Base-by-base conservation (phyloP, 164 flowering plant species). In the Piper betle region DNA sequence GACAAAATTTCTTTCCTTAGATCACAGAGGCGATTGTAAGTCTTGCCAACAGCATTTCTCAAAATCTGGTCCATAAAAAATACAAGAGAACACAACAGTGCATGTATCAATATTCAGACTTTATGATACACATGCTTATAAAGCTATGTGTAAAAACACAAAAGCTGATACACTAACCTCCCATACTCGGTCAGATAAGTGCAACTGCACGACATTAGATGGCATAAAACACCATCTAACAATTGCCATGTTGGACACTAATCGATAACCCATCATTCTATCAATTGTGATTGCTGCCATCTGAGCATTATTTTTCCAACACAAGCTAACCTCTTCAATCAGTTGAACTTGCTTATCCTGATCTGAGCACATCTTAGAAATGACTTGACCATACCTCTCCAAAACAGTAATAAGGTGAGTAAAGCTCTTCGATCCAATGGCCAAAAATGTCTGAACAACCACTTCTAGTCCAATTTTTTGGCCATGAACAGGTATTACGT, bases 231-330 rank as follows among this genome's bases (percentile, higher is more conserved):
- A 93, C 96, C 96, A 94, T 69, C 72, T 80, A 55, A 91, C 87
- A 68, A 94, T 94, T 41, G 97, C 91, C 74, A 88, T 71, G 73
- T 87, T 94, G 50, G 97, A 94, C 62, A 94, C 63, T 60, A 94
- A 83, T 13, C 99, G 85, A 71, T 94, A 94, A 58, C 99, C 96
- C 99, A 94, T 94, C 99, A 94, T 94, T 64, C 99, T 75, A 70
- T 94, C 99, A 68, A 94, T 81, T 40, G 93, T 72, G 60, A 94
- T 68, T 52, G 96, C 92, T 2, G 88, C 79, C 96, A 85, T 85
- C 66, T 94, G 99, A 63, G 86, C 66, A 77, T 78, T 91, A 70
- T 85, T 88, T 72, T 79, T 85, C 99, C 99, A 94, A 64, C 74
- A 91, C 37, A 73, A 75, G 73, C 86, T 78, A 62, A 91, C 79